Base-by-base conservation (phyloP, 2,329 filamentous ascomycete genomes). In the Aspergillus oerlinghausenensis region DNA sequence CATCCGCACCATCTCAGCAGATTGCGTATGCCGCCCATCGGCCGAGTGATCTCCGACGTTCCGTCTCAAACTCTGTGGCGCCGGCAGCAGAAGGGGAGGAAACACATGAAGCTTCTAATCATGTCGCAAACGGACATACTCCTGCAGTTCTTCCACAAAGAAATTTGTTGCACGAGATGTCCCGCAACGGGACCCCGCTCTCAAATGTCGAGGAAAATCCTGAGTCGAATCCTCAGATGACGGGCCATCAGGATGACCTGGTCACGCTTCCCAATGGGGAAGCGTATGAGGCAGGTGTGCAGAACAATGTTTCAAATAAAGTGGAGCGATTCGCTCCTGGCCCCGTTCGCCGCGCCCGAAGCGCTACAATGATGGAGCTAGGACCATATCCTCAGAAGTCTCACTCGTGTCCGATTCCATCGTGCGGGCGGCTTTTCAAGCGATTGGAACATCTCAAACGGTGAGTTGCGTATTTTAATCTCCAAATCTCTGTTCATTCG, bases 341-440 rank as follows among this genome's bases (percentile, higher is more conserved):
- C 58, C 90, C 91, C 57, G 88, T 94, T 67, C 89, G 94, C 67
- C 86, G 94, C 68, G 94, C 94, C 62, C 88, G 93, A 63, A 97
- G 92, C 65, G 93, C 94, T 52, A 97, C 94, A 3, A 89, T 95
- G 75, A 95, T 95, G 88, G 94, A 99, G 75, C 84, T 97, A 61
- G 92, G 91, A 32, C 94, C 95, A 14, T 97, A 97, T 73, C 92
- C 94, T 52, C 91, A 96, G 72, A 99, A 99, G 77, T 96, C 92
- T 43, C 94, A 99, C 77, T 97, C 93, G 1, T 99, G 94, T 80
- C 94, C 94, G n/a, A 99, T 99, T 69, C 94, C 94, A 28, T 95
- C 93, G 55, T 99, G 94, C 74, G 94, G 94, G 54, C 88, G 94
- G 70, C 84, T 97, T 60, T 99, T 99, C 84, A 99, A 99, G 87